phyloP scores from a whole-genome alignment of 768 basidiomycete genomes.

The Russula abietina region DNA sequence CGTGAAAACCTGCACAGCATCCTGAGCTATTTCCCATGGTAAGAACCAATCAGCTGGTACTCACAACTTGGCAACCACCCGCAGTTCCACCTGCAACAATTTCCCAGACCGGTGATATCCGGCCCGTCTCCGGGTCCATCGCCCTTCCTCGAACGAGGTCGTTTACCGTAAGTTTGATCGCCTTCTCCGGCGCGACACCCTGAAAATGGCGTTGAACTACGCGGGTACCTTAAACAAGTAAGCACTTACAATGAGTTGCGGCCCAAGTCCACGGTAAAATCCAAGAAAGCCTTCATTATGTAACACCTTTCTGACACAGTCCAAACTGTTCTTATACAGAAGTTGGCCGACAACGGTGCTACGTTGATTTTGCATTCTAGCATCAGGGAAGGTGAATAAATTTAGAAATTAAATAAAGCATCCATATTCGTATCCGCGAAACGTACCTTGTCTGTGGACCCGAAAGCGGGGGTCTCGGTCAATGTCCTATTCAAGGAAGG shows the following conservation, averaged over 20 bases:
- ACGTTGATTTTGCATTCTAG: constrained; percentile 95
- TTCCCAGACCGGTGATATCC: constrained; percentile 90
- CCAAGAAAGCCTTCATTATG: constrained; percentile 89
- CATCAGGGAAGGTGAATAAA: background rate
- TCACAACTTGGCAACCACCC: constrained; percentile 95
- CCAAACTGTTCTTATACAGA: constrained; percentile 92
- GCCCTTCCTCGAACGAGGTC: constrained; percentile 78
- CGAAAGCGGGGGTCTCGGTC: constrained; percentile 1
- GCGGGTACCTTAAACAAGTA: background rate
- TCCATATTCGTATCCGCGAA: constrained; percentile 11
- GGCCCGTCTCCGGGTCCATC: constrained; percentile 93
- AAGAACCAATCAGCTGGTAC: constrained; percentile 32
- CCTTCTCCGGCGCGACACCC: constrained; percentile 96
- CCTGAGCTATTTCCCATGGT: constrained; percentile 3
- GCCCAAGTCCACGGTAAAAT: constrained; percentile 96
- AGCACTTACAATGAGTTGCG: constrained; percentile 75
- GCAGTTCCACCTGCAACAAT: constrained; percentile 86
- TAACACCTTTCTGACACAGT: constrained; percentile 91
- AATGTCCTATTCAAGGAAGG: background rate
- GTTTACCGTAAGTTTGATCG: constrained; percentile 96
- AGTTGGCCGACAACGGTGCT: constrained; percentile 95
- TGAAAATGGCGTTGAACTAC: constrained; percentile 29
- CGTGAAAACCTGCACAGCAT: constrained; percentile 70
- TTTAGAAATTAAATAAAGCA: background rate
- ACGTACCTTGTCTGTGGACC: constrained; percentile 49